Evolutionary conservation across 148 eudicot species (phyloP).

Genomic region (Camellia sinensis): DNA sequence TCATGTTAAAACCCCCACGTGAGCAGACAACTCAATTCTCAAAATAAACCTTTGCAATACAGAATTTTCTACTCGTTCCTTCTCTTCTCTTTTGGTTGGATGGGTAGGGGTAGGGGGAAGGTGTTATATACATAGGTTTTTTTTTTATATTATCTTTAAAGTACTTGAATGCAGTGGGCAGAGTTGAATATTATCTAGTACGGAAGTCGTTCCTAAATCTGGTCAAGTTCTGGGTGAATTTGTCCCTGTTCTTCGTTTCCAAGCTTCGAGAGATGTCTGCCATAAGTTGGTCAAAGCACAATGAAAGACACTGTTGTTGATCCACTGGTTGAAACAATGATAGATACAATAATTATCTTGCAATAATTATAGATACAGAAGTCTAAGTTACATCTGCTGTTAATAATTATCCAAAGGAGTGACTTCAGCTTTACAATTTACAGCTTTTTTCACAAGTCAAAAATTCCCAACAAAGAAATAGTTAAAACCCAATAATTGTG

Average conservation of each 20-base stretch:
- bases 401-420: not conserved
- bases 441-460: not conserved
- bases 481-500: not conserved
- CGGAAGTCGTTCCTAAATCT: constrained; percentile 50
- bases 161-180: constrained; percentile 4
- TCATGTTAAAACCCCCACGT: not conserved
- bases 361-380: not conserved
- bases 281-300: constrained; percentile 57
- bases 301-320: constrained; percentile 44
- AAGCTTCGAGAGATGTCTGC: constrained; percentile 40
- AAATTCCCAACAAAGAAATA: not conserved
- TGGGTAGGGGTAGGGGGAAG: not conserved
- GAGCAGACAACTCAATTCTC: constrained; percentile 6
- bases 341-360: not conserved
- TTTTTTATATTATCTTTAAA: not conserved
- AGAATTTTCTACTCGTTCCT: not conserved
- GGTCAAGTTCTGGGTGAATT: constrained; percentile 44
- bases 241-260: constrained; percentile 51
- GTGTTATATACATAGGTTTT: not conserved
- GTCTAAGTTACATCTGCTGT: no score
- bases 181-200: constrained; percentile 17
- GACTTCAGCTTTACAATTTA: not conserved
- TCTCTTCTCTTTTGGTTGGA: not conserved
- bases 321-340: constrained; percentile 37
- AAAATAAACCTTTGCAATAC: not conserved